Conservation (phyloP, 2,329 filamentous ascomycete genomes). For the Colletotrichum cordylinicola region DNA sequence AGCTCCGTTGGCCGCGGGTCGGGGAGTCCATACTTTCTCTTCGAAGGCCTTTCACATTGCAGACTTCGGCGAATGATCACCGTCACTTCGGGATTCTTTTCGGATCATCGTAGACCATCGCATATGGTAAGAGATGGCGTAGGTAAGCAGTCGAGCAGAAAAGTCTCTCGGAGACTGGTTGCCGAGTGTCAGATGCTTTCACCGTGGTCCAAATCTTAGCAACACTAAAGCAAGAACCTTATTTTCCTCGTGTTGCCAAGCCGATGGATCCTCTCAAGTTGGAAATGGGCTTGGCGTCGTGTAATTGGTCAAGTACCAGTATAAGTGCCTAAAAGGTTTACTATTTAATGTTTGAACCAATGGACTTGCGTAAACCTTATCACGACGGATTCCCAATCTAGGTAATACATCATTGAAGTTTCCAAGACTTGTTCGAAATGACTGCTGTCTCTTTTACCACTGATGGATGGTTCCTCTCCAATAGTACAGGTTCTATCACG, state of each 20-base stretch:
- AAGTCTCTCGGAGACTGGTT: neutral
- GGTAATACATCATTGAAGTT: neutral
- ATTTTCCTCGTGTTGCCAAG: neutral
- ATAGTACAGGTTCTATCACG: too few species aligned
- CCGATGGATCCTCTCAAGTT: neutral
- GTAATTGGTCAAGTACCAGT: neutral
- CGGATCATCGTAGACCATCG: too few species aligned
- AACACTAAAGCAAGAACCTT: neutral
- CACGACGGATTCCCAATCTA: neutral
- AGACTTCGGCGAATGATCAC: neutral
- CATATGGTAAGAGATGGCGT: neutral
- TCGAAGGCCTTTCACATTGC: neutral
- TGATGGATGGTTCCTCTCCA: too few species aligned
- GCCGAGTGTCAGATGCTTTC: neutral
- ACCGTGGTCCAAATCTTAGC: neutral
- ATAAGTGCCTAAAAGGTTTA: neutral
- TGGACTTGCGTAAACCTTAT: accelerated
- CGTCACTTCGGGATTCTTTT: neutral
- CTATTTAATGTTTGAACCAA: neutral
- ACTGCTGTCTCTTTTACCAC: too few species aligned
- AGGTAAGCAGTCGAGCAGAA: neutral
- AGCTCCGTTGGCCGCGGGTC: neutral
- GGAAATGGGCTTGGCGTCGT: neutral
- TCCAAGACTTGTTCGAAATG: neutral
- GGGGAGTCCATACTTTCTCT: neutral